Base-by-base conservation (phyloP, 2,329 filamentous ascomycete species). In the Botrytis galanthina region DNA sequence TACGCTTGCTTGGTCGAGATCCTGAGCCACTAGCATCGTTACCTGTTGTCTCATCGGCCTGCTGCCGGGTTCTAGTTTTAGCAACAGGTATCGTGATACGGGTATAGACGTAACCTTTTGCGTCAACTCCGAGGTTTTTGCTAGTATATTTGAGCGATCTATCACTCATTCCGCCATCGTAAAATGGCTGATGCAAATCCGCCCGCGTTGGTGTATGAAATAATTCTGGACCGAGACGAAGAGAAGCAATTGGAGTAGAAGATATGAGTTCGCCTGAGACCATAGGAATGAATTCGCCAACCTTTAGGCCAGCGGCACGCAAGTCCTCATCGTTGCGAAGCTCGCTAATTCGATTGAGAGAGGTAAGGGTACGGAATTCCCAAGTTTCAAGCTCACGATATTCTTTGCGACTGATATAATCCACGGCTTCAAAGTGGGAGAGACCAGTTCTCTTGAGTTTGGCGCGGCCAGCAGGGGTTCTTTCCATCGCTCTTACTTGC, bases 311-410 rank as follows among this genome's bases (percentile, higher is more conserved):
- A 71, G 77, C 77, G 70, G 46, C 74, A 10, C 42, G 32, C 22
- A 81, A 75, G 73, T 81, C 79, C 1, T 54, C 59, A 71, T 81
- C 80, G 46, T 78, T 76, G 44, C 79, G 77, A n/a, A 80, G 54
- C 60, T 79, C 76, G 22, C 80, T 78, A 16, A 81, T 76, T 35
- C 72, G 74, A 39, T 74, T 62, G 29, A 78, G 77, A 9, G 70
- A 72, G 6, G 75, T 77, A 35, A 75, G 76, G 14, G 73, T 72
- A 4, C 68, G 18, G 18, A 77, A 80, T 14, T 81, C 79, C 79
- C 78, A 79, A 4, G 74, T 77, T 54, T 76, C 64, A 16, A 37
- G 44, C 12, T 73, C 39, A 22, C 57, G 71, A n/a, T 32, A 66
- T 48, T 54, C 29, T n/a, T 32, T 39, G 26, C 46, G 59, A 22